phyloP scores from a whole-genome alignment of 495 filamentous ascomycete species.

The Collariella sp. region DNA sequence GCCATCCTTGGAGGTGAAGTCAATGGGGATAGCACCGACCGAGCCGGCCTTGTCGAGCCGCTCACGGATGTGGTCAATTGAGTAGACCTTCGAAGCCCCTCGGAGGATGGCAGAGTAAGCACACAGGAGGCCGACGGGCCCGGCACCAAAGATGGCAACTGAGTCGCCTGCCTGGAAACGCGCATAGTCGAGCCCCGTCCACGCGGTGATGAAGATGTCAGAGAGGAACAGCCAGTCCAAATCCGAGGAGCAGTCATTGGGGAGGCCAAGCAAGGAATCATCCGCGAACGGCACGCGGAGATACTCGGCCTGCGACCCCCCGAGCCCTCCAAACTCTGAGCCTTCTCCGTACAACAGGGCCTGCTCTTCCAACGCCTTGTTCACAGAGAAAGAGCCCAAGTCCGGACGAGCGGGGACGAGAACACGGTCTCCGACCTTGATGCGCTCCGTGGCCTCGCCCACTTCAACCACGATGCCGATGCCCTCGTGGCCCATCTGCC shows the following conservation, averaged over 20 bases:
- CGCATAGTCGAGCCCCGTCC: constrained; percentile 28
- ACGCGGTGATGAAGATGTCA: constrained; percentile 34
- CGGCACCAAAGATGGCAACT: constrained; percentile 40
- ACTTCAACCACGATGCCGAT: constrained; percentile 32
- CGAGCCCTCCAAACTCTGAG: background rate
- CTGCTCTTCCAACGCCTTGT: background rate
- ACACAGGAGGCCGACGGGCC: constrained; percentile 32
- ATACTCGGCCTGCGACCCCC: constrained; percentile 27
- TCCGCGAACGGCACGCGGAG: constrained; percentile 36
- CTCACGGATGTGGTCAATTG: constrained; percentile 19
- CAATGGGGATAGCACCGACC: constrained; percentile 23
- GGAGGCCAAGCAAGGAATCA: constrained; percentile 25
- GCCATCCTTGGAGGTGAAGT: constrained; percentile 20
- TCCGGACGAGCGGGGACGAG: constrained; percentile 15
- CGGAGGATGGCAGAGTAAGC: constrained; percentile 35
- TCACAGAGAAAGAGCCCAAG: background rate
- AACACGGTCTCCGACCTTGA: constrained; percentile 32
- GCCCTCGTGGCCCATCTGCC: constrained; percentile 34
- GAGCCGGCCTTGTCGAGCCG: constrained; percentile 21
- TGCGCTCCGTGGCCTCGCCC: constrained; percentile 21
- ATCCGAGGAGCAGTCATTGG: constrained; percentile 9
- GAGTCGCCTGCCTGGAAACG: constrained; percentile 31
- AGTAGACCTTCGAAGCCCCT: constrained; percentile 28
- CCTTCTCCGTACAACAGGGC: background rate
- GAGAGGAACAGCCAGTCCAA: constrained; percentile 32